A percentile compares a stretch with the other conserved stretches of the same genome.
These are phyloP conservation scores for Citrus inodora DNA, from an alignment of 345 rosid genomes.

Conservation along the genomic window DNA sequence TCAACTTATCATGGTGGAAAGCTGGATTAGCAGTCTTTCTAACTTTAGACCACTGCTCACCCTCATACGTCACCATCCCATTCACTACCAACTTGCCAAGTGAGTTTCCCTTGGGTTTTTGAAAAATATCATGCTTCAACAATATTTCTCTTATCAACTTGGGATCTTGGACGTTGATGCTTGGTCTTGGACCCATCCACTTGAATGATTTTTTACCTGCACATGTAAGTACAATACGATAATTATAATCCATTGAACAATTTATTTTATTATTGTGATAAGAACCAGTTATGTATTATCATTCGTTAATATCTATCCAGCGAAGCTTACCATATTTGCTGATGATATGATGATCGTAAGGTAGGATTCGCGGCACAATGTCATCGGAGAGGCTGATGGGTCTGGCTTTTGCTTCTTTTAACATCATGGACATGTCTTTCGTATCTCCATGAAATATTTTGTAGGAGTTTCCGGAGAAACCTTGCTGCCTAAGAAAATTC, in stretches of 20 bases:
- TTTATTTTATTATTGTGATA: not conserved
- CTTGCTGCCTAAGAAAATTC: conserved; percentile 38
- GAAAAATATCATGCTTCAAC: not conserved
- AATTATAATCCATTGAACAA: too few species aligned
- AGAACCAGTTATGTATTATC: not conserved
- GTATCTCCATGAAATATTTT: conserved; percentile 37
- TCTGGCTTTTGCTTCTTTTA: conserved; percentile 29
- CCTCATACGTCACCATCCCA: not conserved
- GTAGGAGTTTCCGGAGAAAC: conserved; percentile 42
- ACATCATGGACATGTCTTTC: conserved; percentile 17
- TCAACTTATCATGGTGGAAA: not conserved
- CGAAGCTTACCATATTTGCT: not conserved
- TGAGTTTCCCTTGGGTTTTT: not conserved
- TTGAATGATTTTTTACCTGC: conserved; percentile 7
- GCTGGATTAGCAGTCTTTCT: conserved; percentile 9
- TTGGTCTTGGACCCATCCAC: conserved; percentile 14
- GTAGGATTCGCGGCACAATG: conserved; percentile 33
- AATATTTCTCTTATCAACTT: conserved; percentile 2
- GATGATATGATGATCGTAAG: conserved; percentile 26
- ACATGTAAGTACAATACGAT: too few species aligned
- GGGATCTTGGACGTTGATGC: not conserved
- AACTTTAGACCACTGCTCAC: conserved; percentile 9
- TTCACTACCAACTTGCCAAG: not conserved
- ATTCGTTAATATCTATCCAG: not conserved
- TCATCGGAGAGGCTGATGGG: conserved; percentile 34